phyloP scores from a whole-genome alignment of 495 filamentous ascomycete genomes.

The Oidiodendron maius region DNA sequence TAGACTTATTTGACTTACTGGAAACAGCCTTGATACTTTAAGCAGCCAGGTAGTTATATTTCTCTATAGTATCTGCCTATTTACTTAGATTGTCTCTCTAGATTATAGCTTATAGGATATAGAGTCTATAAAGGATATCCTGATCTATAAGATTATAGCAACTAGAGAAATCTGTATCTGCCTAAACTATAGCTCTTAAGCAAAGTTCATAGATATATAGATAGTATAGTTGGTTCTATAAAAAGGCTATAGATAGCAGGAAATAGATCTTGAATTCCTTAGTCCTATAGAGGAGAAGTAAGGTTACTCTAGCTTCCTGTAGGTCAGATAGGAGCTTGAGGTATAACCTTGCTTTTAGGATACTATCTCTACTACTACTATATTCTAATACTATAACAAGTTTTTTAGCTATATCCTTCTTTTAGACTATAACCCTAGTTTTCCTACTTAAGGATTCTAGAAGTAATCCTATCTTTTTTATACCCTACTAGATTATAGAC shows the following conservation, averaged over 20 bases:
- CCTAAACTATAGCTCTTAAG: constrained; percentile 5
- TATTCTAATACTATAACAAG: constrained; percentile 5
- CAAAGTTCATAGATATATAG: not conserved
- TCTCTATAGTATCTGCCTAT: not conserved
- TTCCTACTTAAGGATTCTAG: not conserved
- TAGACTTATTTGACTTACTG: constrained; percentile 6
- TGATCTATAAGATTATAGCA: constrained; percentile 1
- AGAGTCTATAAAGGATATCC: constrained; percentile 1
- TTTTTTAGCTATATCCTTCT: constrained; percentile 1
- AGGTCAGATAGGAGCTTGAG: constrained; percentile 5
- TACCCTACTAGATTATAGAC: not conserved
- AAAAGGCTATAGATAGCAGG: constrained; percentile 2
- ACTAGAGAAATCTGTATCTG: constrained; percentile 4
- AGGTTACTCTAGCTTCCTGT: constrained; percentile 1
- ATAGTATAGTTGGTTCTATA: constrained; percentile 3
- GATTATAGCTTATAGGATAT: not conserved
- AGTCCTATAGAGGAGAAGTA: too few relatives aligned
- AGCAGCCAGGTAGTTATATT: not conserved
- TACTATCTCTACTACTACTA: constrained; percentile 4
- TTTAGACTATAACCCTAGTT: not conserved
- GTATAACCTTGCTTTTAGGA: constrained; percentile 7
- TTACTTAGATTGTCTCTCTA: constrained; percentile 6
- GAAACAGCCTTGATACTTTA: constrained; percentile 1
- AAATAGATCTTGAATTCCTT: constrained; percentile 4
- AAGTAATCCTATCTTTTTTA: not conserved